A percentile compares a stretch with the other conserved stretches of the same genome.
Conservation (phyloP, 164 flowering plant genomes). For the Taxillus chinensis region DNA sequence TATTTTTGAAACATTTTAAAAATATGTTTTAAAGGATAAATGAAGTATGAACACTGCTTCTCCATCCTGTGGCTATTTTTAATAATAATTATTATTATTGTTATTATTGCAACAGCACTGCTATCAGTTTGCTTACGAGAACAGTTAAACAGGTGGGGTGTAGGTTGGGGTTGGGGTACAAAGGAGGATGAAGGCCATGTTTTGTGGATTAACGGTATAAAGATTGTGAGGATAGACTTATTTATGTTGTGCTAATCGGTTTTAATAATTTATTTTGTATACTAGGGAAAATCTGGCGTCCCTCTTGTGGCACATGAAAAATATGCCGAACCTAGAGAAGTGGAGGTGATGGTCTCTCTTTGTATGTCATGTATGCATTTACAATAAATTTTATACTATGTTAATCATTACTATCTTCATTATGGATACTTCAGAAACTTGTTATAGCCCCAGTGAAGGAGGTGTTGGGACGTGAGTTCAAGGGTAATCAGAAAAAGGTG, state of each 20-base stretch:
- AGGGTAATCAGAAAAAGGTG: slow-evolving; percentile 76
- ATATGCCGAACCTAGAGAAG: slow-evolving; percentile 65
- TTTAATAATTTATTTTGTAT: slow-evolving; percentile 1
- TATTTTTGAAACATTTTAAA: too few relatives aligned
- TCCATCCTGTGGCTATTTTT: too few relatives aligned
- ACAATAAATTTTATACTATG: not conserved
- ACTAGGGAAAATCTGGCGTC: slow-evolving; percentile 84
- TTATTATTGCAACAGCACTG: too few relatives aligned
- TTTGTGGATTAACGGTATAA: not conserved
- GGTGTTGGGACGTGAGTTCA: slow-evolving; percentile 88
- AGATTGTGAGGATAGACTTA: too few relatives aligned
- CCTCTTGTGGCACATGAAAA: slow-evolving; percentile 62
- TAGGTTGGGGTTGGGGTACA: too few relatives aligned
- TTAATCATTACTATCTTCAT: not conserved
- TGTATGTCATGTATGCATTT: not conserved
- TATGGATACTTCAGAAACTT: not conserved
- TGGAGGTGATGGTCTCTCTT: slow-evolving; percentile 47
- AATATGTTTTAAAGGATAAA: too few relatives aligned
- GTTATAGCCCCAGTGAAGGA: slow-evolving; percentile 75
- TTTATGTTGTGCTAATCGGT: not conserved
- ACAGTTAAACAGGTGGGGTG: too few relatives aligned
- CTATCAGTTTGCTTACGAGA: too few relatives aligned
- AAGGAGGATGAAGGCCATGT: not conserved
- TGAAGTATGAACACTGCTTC: too few relatives aligned
- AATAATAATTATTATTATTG: too few relatives aligned